phyloP scores from a whole-genome alignment of 1,284 basidiomycete genomes.

The Boletus mariae region DNA sequence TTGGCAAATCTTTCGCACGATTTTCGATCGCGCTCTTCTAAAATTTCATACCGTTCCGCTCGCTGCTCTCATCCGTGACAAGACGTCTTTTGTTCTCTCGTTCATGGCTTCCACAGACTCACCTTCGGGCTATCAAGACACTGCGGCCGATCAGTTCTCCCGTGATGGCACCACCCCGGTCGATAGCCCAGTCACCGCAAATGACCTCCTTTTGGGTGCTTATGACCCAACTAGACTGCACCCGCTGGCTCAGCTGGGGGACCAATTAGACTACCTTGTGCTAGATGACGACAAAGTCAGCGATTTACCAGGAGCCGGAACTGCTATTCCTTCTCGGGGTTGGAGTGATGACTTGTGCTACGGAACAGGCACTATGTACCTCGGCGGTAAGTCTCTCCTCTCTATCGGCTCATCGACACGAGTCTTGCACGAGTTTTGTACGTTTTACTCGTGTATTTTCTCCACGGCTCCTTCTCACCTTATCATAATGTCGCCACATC shows the following conservation, averaged over 20 bases:
- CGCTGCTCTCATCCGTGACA: conserved; percentile 18
- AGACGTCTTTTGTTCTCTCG: conserved; percentile 5
- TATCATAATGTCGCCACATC: conserved; percentile 53
- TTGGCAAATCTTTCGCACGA: conserved; percentile 23
- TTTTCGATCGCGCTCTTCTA: conserved; percentile 26
- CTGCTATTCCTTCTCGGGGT: conserved; percentile 88
- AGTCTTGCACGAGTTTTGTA: conserved; percentile 54
- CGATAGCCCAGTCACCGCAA: conserved; percentile 67
- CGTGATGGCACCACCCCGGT: conserved; percentile 39
- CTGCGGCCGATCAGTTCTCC: conserved; percentile 48
- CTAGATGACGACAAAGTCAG: conserved; percentile 92
- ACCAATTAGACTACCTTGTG: conserved; percentile 88
- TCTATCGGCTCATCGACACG: conserved; percentile 45
- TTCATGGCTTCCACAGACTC: conserved; percentile 31
- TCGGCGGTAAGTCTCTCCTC: conserved; percentile 77
- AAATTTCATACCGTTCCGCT: conserved; percentile 27
- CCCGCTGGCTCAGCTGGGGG: conserved; percentile 83
- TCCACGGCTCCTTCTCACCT: conserved; percentile 51
- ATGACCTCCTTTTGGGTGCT: conserved; percentile 77
- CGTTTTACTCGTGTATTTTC: conserved; percentile 41
- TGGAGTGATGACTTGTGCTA: conserved; percentile 99
- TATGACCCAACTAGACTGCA: conserved; percentile 90
- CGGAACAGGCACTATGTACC: conserved; percentile 98
- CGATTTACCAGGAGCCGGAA: conserved; percentile 80
- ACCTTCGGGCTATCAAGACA: conserved; percentile 37